Conservation (phyloP, 2,329 filamentous ascomycete genomes). For the Thielaviopsis punctulata region DNA sequence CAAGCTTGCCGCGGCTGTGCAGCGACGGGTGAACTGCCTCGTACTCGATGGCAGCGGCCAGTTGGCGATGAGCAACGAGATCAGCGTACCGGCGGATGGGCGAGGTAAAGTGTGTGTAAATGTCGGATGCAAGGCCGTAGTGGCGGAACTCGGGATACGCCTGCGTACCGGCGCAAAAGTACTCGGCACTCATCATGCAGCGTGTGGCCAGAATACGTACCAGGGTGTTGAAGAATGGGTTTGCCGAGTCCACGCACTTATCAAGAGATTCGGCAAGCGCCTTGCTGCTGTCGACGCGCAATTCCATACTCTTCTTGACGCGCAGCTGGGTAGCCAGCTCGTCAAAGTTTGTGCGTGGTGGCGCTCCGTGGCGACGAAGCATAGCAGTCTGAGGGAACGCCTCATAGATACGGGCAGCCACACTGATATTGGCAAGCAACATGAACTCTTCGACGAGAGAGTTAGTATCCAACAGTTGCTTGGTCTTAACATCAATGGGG, state of each 20-base stretch:
- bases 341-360: conserved; percentile 92
- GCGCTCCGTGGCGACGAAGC: conserved; percentile 76
- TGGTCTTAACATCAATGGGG: conserved; percentile 90
- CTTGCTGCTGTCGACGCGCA: conserved; percentile 72
- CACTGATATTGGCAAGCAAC: conserved; percentile 92
- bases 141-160: conserved; percentile 89
- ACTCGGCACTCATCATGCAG: conserved; percentile 98
- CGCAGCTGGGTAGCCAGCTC: conserved; percentile 82
- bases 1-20: conserved; percentile 67
- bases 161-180: conserved; percentile 90
- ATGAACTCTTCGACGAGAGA: conserved; percentile 98
- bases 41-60: conserved; percentile 89
- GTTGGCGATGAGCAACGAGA: conserved; percentile 80
- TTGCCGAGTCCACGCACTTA: conserved; percentile 55
- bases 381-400: conserved; percentile 92
- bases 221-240: conserved; percentile 97
- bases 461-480: conserved; percentile 85
- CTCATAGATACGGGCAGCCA: conserved; percentile 76
- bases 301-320: conserved; percentile 64
- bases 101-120: conserved; percentile 97
- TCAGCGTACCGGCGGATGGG: conserved; percentile 97
- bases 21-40: conserved; percentile 68
- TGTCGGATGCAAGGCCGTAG: conserved; percentile 88
- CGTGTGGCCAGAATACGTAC: conserved; percentile 93
- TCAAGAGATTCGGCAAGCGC: conserved; percentile 91